Evolutionary conservation across 306 rosid genomes (phyloP), one percentile per base, ranked within the genome.

Genomic region (Prunus armeniaca): DNA sequence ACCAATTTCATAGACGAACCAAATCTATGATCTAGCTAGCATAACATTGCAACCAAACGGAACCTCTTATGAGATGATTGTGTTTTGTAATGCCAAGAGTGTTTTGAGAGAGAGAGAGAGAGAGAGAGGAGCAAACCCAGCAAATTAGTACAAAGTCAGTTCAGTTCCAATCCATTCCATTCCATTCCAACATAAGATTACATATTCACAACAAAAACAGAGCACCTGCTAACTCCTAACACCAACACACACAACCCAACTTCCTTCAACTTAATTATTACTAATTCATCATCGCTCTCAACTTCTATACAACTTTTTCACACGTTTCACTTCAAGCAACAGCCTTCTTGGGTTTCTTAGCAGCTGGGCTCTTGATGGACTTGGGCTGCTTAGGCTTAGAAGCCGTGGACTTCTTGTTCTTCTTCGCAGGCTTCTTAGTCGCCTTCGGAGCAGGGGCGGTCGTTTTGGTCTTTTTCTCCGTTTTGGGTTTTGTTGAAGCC

Each of bases 341-440:
- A 5, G 82, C 78, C 71, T 76, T 94, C 75, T 85, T 84, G 3
- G 88, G 72, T 83, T 89, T 86, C 91, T 88, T 91, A 0, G 89
- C 79, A 18, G 83, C 62, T 18, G 94, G 84, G 20, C 89, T 83
- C 82, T 67, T 90, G 9, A 94, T 82, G 9, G 96, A 88, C 72
- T 84, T 93, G 2, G 91, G 93, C 86, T 87, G 93, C 25, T 93
- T 93, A 2, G 95, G 97, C 85, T 90, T 91, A 15, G 89, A 63
- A n/a, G 88, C 65, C 0, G 83, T 79, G 2, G 91, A 68, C 66
- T 85, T 88, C 93, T 83, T 93, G 28, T 60, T 83, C 80, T 74
- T 89, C 82, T 84, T 87, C 18, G 25, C 82, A 1, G 71, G 54
- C 74, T 69, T 74, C 13, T 66, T 38, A 3, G 72, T 12, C 12